Base-by-base conservation (phyloP, 2,329 filamentous ascomycete species). In the Fusarium sterilihyphosum region DNA sequence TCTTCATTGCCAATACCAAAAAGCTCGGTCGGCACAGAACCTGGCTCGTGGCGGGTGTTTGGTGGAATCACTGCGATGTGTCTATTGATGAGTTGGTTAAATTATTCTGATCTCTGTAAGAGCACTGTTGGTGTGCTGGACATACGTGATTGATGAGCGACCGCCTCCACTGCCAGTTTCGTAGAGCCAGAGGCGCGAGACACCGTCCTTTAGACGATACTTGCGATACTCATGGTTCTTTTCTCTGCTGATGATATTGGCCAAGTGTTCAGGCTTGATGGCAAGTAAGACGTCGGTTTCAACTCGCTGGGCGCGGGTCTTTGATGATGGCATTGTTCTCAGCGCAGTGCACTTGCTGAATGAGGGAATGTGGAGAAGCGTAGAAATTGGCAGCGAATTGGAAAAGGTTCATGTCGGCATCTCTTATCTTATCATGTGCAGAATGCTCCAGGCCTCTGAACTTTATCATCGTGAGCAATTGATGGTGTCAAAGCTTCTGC, bases 141-240 rank as follows among this genome's bases (percentile, higher is more conserved):
- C 73, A n/a, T 78, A 75, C 68, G 77, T 79, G 43, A 80, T 77
- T 16, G 77, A 65, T 14, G 73, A 71, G 33, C 64, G 49, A 3
- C 76, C 77, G 10, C 49, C 57, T 6, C 59, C 65, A 14, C 53
- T 58, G 2, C 47, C 37, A 2, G 74, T 79, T 49, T 80, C 76
- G 59, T 80, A 81, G 3, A 81, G 60, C 79, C 78, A 81, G 5
- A 81, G 64, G 3, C 78, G 71, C 18, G 59, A 26, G 9, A 80
- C 72, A 14, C 70, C 63, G 16, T 79, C 60, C 22, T 67, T 70
- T 4, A 78, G 64, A 8, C 76, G 57, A 37, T 81, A 80, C 14
- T 75, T 80, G 41, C 78, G 73, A 47, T 77, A 79, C 43, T 79
- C 79, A 1, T 80, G 71, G 33, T 75, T 80, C 66, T 80, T 80